Percentiles rank a stretch among this genome's conserved stretches.
These are phyloP conservation scores for Candida germanica DNA, from an alignment of 805 yeast species.

Conservation along the genomic window DNA sequence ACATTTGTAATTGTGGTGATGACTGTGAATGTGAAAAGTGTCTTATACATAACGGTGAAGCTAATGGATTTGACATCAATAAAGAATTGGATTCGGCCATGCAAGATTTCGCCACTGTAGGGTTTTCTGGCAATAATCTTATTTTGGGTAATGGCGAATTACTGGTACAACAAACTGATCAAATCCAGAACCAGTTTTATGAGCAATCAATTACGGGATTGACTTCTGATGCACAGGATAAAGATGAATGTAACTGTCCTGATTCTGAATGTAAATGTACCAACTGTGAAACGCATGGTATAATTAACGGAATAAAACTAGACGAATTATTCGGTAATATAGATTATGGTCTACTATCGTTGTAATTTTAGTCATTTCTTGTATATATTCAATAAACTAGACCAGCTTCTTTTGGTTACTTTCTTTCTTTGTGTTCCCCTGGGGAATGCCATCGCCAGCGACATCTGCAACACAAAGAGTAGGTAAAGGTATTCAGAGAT, in stretches of 20 bases:
- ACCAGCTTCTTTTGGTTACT: too few relatives aligned
- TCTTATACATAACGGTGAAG: conserved; percentile 27
- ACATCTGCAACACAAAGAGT: too few relatives aligned
- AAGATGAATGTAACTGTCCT: conserved; percentile 24
- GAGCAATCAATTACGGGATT: neutral
- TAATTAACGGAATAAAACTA: conserved; percentile 39
- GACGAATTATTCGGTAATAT: conserved; percentile 31
- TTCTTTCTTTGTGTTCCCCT: too few relatives aligned
- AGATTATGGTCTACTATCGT: conserved; percentile 8
- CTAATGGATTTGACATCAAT: conserved; percentile 1
- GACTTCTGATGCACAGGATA: neutral
- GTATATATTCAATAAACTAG: too few relatives aligned
- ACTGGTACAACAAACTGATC: neutral
- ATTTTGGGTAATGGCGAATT: neutral
- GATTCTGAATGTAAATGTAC: conserved; percentile 32
- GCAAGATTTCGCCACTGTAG: neutral
- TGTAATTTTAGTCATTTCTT: conserved; percentile 1
- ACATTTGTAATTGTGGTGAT: conserved; percentile 36
- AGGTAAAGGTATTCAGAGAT: too few relatives aligned
- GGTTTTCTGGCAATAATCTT: too few relatives aligned
- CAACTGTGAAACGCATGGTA: conserved; percentile 45
- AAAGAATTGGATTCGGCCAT: conserved; percentile 4
- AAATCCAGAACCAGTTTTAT: neutral
- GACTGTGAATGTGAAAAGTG: conserved; percentile 39
- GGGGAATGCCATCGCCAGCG: too few relatives aligned